Evolutionary conservation across 345 rosid genomes (phyloP).

Genomic region (Bruguiera sexangula): DNA sequence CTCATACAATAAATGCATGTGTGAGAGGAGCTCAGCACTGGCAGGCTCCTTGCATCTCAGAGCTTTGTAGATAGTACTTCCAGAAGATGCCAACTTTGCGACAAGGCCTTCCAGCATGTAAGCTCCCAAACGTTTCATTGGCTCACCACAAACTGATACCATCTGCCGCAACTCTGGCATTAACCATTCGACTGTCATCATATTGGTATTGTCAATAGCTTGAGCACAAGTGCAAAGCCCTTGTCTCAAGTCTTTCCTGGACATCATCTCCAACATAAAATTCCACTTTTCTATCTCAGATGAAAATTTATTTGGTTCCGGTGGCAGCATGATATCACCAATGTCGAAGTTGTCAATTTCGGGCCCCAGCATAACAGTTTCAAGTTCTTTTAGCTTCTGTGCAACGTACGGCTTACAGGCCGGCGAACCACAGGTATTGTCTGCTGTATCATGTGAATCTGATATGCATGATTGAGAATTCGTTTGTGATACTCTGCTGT

Average conservation of each 20-base stretch:
- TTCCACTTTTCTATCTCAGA: constrained; percentile 38
- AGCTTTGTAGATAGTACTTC: constrained; percentile 79
- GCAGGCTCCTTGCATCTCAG: constrained; percentile 84
- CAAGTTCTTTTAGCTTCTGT: constrained; percentile 68
- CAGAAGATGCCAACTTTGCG: constrained; percentile 72
- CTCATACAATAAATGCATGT: constrained; percentile 85
- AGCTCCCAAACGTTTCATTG: constrained; percentile 80
- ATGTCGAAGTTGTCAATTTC: constrained; percentile 35
- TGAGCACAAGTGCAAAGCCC: constrained; percentile 73
- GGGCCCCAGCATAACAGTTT: constrained; percentile 71
- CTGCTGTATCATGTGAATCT: constrained; percentile 50
- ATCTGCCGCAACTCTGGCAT: constrained; percentile 55
- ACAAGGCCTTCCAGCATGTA: constrained; percentile 89
- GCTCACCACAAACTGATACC: constrained; percentile 95
- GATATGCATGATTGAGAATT: constrained; percentile 38
- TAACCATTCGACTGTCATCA: constrained; percentile 51
- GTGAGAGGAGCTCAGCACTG: constrained; percentile 68
- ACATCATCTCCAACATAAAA: constrained; percentile 46
- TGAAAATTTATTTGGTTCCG: constrained; percentile 11
- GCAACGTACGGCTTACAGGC: constrained; percentile 47
- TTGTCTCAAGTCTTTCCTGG: constrained; percentile 72
- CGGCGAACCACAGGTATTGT: constrained; percentile 45
- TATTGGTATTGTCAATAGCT: constrained; percentile 56
- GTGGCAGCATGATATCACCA: constrained; percentile 14
- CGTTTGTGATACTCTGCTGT: constrained; percentile 40